Conservation (phyloP, 2,329 filamentous ascomycete genomes). For the Diaporthe citriasiana region DNA sequence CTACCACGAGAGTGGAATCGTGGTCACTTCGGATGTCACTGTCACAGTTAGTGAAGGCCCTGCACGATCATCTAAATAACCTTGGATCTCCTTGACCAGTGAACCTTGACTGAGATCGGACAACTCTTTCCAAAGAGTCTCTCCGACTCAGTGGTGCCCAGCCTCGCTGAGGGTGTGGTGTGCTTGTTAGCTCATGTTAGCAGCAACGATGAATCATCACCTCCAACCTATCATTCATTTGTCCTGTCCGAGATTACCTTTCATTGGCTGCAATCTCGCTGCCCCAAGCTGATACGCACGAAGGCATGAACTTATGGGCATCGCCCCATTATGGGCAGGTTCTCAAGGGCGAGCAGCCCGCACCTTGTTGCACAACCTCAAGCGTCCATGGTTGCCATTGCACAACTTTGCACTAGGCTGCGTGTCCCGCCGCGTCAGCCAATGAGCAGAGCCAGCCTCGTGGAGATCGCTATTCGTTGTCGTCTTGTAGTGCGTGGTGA, state of each 20-base stretch:
- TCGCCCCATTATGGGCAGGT: conserved; percentile 15
- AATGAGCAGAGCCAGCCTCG: conserved; percentile 10
- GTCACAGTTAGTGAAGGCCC: conserved; percentile 26
- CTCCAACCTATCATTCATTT: background rate
- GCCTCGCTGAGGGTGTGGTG: conserved; percentile 1
- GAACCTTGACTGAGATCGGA: conserved; percentile 19
- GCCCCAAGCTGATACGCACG: background rate
- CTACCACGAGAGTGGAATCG: conserved; percentile 5
- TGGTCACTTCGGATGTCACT: conserved; percentile 26
- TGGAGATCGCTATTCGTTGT: background rate
- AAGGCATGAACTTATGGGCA: conserved; percentile 17
- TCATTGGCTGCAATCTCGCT: conserved; percentile 6
- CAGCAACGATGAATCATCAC: conserved; percentile 30
- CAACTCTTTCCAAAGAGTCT: background rate
- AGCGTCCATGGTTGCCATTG: background rate
- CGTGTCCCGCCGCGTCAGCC: background rate
- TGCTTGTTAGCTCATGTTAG: conserved; percentile 29
- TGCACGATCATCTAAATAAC: conserved; percentile 7
- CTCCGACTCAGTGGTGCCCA: conserved; percentile 22
- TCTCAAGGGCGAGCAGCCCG: conserved; percentile 5
- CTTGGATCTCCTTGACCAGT: background rate
- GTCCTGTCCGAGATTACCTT: background rate
- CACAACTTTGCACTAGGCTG: conserved; percentile 1
- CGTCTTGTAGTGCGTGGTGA: background rate
- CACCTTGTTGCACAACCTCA: background rate